Evolutionary conservation across 78 protist species (phyloP).

Genomic region (Dictyostelium intermedium): DNA sequence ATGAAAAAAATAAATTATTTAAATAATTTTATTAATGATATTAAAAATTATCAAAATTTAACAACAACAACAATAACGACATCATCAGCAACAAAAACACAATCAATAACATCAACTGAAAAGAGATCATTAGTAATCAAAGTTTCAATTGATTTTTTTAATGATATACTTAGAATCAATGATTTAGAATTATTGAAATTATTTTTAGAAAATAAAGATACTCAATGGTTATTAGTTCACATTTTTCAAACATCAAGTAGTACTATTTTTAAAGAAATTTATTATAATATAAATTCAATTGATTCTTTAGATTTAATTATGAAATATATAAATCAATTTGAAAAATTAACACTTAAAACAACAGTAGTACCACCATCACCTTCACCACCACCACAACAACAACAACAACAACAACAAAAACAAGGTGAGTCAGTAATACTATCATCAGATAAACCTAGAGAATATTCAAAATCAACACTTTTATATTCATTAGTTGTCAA

Average conservation of each 20-base stretch:
- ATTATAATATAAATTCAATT: background rate
- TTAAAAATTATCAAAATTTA: background rate
- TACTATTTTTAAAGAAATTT: background rate
- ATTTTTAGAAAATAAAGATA: background rate
- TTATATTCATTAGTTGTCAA: background rate
- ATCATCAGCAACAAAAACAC: background rate
- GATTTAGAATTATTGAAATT: background rate
- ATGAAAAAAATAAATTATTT: background rate
- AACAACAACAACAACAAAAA: background rate
- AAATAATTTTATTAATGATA: background rate
- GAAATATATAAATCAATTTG: background rate
- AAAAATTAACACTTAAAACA: background rate
- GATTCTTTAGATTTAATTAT: background rate
- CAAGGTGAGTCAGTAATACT: no score
- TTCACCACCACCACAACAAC: background rate
- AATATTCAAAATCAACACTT: background rate
- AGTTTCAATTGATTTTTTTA: background rate
- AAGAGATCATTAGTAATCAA: background rate
- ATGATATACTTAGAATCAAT: background rate
- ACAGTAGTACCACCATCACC: no score
- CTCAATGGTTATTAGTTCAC: background rate
- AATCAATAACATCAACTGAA: background rate
- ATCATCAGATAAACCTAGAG: no score
- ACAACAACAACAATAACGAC: background rate
- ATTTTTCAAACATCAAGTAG: background rate